Evolutionary conservation across 1,139 yeast genomes (phyloP).

Genomic region (Pneumocystis murina): DNA sequence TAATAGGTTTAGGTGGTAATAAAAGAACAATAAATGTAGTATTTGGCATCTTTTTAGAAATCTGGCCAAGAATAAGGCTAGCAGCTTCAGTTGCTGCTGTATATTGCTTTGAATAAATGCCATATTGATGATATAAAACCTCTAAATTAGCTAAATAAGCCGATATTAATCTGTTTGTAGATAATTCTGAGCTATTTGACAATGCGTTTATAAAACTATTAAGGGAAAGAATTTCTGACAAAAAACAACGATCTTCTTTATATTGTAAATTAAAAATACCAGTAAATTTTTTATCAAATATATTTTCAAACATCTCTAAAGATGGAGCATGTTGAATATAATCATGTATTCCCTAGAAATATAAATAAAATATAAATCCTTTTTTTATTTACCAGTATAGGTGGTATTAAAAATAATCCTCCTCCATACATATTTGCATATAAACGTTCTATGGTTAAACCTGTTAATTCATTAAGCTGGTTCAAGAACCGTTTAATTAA

Average conservation of each 20-base stretch:
- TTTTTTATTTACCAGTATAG: conserved; percentile 2
- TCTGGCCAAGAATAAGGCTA: not conserved
- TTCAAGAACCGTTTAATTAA: conserved; percentile 5
- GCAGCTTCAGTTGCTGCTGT: conserved; percentile 5
- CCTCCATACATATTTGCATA: conserved; percentile 10
- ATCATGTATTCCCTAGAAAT: conserved; percentile 5
- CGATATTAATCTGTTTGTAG: not conserved
- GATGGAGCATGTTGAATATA: conserved; percentile 1
- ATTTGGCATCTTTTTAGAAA: not conserved
- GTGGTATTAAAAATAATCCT: conserved; percentile 7
- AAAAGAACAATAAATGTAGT: not conserved
- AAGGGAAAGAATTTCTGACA: conserved; percentile 11
- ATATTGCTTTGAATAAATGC: conserved; percentile 8
- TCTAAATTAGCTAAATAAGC: conserved; percentile 1
- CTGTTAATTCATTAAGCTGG: conserved; percentile 7
- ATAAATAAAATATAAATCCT: not conserved
- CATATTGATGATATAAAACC: conserved; percentile 9
- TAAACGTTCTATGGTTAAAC: conserved; percentile 4
- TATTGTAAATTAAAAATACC: conserved; percentile 6
- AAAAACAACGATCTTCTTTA: conserved; percentile 10
- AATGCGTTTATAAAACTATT: conserved; percentile 7
- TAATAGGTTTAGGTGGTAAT: not conserved
- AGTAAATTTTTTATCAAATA: conserved; percentile 7
- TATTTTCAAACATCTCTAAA: not conserved
- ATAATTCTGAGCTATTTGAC: not conserved